These are phyloP conservation scores for Podospora bellae-mahoneyi DNA, from an alignment of 495 filamentous ascomycete species.

Conservation along the genomic window DNA sequence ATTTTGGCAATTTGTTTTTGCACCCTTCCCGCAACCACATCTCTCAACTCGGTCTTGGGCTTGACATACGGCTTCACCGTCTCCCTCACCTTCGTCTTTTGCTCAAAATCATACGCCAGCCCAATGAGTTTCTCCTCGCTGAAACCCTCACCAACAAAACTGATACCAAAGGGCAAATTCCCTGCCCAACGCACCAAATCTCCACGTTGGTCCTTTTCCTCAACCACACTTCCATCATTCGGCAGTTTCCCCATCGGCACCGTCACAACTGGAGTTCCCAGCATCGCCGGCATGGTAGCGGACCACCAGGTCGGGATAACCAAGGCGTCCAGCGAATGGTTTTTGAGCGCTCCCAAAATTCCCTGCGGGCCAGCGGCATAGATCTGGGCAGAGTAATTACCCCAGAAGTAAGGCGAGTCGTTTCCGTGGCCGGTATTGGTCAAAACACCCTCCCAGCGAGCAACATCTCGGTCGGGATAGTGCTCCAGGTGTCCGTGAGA, in stretches of 20 bases:
- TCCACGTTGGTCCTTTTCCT: slow-evolving; percentile 17
- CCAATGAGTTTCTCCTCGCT: slow-evolving; percentile 56
- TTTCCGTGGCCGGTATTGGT: not conserved
- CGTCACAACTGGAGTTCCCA: slow-evolving; percentile 40
- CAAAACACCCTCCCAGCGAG: slow-evolving; percentile 37
- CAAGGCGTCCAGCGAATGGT: slow-evolving; percentile 38
- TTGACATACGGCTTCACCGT: slow-evolving; percentile 47
- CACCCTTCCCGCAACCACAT: slow-evolving; percentile 25
- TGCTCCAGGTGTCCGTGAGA: slow-evolving; percentile 14
- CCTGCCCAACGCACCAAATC: slow-evolving; percentile 11
- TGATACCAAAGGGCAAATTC: slow-evolving; percentile 25
- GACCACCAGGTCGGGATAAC: slow-evolving; percentile 39
- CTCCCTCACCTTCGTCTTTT: slow-evolving; percentile 51
- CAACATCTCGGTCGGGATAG: slow-evolving; percentile 36
- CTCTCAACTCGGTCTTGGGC: slow-evolving; percentile 46
- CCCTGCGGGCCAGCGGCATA: slow-evolving; percentile 22
- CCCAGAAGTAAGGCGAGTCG: slow-evolving; percentile 15
- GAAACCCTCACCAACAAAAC: slow-evolving; percentile 55
- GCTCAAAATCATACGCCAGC: slow-evolving; percentile 68
- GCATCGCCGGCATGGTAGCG: slow-evolving; percentile 23
- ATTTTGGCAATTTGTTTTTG: not conserved
- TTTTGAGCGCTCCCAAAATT: not conserved
- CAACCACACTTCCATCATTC: slow-evolving; percentile 9
- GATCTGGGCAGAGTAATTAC: slow-evolving; percentile 15
- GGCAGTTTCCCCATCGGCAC: slow-evolving; percentile 43